Conservation (phyloP, 805 yeast species). For the Candida endomychidarum region DNA sequence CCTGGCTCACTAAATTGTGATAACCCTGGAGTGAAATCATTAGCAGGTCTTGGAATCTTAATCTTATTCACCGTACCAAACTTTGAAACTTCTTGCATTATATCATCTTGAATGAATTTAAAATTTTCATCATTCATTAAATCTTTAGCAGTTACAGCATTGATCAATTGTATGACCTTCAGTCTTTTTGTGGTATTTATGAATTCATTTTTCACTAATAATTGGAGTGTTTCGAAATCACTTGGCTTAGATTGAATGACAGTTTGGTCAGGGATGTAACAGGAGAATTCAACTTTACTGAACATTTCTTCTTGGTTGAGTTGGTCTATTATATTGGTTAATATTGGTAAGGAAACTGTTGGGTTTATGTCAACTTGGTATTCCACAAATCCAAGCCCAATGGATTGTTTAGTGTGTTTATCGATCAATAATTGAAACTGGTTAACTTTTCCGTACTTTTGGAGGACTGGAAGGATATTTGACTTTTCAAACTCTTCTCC, state of each 20-base stretch:
- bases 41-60: constrained; percentile 62
- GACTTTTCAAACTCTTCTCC: constrained; percentile 30
- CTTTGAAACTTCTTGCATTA: constrained; percentile 48
- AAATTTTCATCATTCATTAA: constrained; percentile 50
- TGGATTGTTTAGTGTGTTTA: constrained; percentile 47
- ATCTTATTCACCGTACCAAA: constrained; percentile 54
- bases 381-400: constrained; percentile 61
- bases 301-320: constrained; percentile 14
- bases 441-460: constrained; percentile 22
- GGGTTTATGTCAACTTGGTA: constrained; percentile 22
- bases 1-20: constrained; percentile 48
- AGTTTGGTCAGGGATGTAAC: constrained; percentile 28
- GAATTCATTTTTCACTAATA: constrained; percentile 36
- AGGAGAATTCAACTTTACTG: constrained; percentile 31
- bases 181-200: constrained; percentile 39
- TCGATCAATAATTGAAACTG: constrained; percentile 47
- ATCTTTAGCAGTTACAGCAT: constrained; percentile 65
- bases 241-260: constrained; percentile 37
- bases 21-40: constrained; percentile 44
- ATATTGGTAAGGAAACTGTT: constrained; percentile 13
- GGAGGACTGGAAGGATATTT: constrained; percentile 41
- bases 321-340: constrained; percentile 2
- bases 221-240: constrained; percentile 37
- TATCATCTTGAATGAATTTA: constrained; percentile 51
- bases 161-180: constrained; percentile 64